Evolutionary conservation across 73 alveolate genomes (phyloP).

Genomic region (Durusdinium trenchii): DNA sequence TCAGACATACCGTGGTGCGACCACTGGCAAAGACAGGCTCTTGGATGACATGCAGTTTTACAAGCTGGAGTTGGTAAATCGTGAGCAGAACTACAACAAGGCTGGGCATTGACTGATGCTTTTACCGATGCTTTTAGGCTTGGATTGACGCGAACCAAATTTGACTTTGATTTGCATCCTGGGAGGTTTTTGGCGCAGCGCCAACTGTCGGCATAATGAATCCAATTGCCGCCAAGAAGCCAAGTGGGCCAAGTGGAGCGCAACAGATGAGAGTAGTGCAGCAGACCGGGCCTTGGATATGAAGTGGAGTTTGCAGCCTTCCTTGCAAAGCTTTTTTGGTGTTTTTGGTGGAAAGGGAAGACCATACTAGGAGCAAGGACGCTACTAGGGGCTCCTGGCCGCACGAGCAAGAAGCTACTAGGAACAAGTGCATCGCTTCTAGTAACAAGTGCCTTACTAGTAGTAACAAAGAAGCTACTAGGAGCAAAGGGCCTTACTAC

Average conservation of each 20-base stretch:
- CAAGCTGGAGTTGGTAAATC: constrained; percentile 98
- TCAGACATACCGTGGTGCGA: constrained; percentile 96
- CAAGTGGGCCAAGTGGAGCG: constrained; percentile 55
- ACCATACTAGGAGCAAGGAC: too few species aligned
- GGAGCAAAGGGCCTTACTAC: too few species aligned
- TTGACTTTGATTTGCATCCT: neutral
- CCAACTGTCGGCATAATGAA: constrained; percentile 97
- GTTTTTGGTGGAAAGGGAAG: too few species aligned
- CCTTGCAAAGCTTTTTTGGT: neutral
- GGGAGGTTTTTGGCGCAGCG: constrained; percentile 96
- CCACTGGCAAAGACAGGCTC: constrained; percentile 97
- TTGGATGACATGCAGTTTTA: constrained; percentile 99
- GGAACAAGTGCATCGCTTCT: too few species aligned
- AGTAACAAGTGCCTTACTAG: too few species aligned
- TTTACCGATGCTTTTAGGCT: neutral
- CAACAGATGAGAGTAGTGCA: constrained; percentile 89
- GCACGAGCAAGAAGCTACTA: too few species aligned
- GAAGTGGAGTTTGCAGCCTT: neutral
- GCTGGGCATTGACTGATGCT: constrained; percentile 64
- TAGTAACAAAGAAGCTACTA: too few species aligned
- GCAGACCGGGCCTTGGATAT: neutral
- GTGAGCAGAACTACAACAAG: constrained; percentile 99
- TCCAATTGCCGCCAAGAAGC: constrained; percentile 96
- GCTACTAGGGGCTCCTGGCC: too few species aligned
- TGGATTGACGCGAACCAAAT: neutral